Evolutionary conservation across 1,284 basidiomycete species (phyloP).

Genomic region (Tylopilus sp.): DNA sequence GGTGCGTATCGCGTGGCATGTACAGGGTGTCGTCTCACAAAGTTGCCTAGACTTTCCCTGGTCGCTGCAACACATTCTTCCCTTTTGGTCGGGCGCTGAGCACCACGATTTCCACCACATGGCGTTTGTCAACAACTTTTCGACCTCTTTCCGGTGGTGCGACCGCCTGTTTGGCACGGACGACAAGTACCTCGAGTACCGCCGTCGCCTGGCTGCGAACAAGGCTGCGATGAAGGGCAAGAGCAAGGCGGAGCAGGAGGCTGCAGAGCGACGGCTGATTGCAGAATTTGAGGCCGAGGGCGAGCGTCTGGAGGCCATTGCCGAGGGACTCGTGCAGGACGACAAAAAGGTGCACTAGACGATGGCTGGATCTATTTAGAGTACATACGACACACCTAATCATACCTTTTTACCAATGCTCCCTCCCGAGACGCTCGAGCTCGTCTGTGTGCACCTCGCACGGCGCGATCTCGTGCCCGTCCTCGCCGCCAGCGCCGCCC

Average conservation of each 20-base stretch:
- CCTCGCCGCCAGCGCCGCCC: conserved; percentile 36
- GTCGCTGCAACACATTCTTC: conserved; percentile 93
- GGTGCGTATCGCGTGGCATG: conserved; percentile 43
- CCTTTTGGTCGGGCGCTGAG: conserved; percentile 98
- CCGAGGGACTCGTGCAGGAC: conserved; percentile 19
- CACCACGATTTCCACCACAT: conserved; percentile 98
- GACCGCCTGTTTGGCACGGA: conserved; percentile 87
- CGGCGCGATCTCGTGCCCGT: conserved; percentile 27
- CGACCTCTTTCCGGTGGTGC: conserved; percentile 92
- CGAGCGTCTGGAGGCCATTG: conserved; percentile 63
- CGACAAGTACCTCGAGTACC: conserved; percentile 79
- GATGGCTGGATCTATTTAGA: not conserved
- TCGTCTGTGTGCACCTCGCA: conserved; percentile 40
- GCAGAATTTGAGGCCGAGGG: conserved; percentile 73
- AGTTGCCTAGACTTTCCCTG: conserved; percentile 80
- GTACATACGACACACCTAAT: conserved; percentile 9
- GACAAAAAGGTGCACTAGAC: conserved; percentile 32
- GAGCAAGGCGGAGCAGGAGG: conserved; percentile 51
- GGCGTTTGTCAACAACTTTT: conserved; percentile 88
- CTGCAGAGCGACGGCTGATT: conserved; percentile 58
- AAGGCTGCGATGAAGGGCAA: conserved; percentile 56
- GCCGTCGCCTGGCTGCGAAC: conserved; percentile 53
- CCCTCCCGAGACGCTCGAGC: conserved; percentile 53
- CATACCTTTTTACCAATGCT: conserved; percentile 23
- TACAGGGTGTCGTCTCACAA: not conserved